Percentiles rank a stretch among this genome's conserved stretches.
These are phyloP conservation scores for Rubroboletus pulcherrimus DNA, from an alignment of 768 basidiomycete genomes.

Conservation along the genomic window DNA sequence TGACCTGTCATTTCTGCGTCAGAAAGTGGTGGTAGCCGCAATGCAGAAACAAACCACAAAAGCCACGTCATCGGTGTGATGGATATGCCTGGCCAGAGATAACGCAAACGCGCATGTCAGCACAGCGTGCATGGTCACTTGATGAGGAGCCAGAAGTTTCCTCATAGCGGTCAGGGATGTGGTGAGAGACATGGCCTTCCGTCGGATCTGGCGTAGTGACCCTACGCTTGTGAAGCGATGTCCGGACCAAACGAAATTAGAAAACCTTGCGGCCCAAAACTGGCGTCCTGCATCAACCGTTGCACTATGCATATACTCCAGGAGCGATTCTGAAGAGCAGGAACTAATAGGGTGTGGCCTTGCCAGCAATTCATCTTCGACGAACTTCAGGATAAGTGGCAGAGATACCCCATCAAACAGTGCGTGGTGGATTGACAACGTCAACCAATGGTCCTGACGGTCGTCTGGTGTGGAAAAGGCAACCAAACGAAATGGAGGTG, in stretches of 20 bases:
- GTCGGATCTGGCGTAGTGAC: slow-evolving; percentile 6
- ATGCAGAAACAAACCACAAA: slow-evolving; percentile 29
- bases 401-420: slow-evolving; percentile 33
- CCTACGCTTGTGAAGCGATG: slow-evolving; percentile 1
- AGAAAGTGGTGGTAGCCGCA: background rate
- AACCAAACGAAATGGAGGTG: slow-evolving; percentile 15
- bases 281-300: slow-evolving; percentile 11
- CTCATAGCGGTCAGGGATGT: slow-evolving; percentile 19
- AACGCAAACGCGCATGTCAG: slow-evolving; percentile 28
- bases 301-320: slow-evolving; percentile 21
- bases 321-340: slow-evolving; percentile 14
- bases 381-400: slow-evolving; percentile 25
- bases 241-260: slow-evolving; percentile 18
- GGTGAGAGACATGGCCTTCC: slow-evolving; percentile 10
- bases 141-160: slow-evolving; percentile 17
- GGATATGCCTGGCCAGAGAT: slow-evolving; percentile 23
- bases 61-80: slow-evolving; percentile 24
- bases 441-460: slow-evolving; percentile 6
- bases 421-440: slow-evolving; percentile 34
- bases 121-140: slow-evolving; percentile 32
- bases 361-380: slow-evolving; percentile 21
- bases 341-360: slow-evolving; percentile 4
- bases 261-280: slow-evolving; percentile 27
- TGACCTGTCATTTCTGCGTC: slow-evolving; percentile 19
- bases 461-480: slow-evolving; percentile 5